phyloP scores from a whole-genome alignment of 176 grass and related monocot genomes.

The Zizania latifolia region DNA sequence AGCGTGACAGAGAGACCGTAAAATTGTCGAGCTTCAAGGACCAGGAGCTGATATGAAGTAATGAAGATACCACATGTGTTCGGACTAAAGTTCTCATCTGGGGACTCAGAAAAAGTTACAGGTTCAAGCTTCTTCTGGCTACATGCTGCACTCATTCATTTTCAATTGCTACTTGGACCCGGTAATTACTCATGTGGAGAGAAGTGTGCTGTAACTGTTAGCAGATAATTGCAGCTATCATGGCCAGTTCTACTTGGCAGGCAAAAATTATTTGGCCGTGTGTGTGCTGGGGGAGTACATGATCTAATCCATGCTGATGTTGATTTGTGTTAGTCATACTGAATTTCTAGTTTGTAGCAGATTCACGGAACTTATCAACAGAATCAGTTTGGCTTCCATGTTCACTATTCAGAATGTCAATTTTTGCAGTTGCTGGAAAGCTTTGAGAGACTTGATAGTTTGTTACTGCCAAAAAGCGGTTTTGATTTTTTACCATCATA shows the following conservation, averaged over 20 bases:
- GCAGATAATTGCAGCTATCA: neutral
- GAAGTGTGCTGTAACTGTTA: neutral
- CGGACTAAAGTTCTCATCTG: neutral
- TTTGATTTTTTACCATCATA: too few species aligned
- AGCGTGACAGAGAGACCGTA: constrained; percentile 49
- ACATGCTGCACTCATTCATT: neutral
- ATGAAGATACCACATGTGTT: neutral
- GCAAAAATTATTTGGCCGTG: neutral
- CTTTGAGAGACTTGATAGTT: too few species aligned
- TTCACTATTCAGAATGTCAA: neutral
- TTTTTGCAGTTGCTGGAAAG: too few species aligned
- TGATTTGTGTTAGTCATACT: neutral
- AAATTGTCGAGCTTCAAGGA: constrained; percentile 52
- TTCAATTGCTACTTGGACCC: neutral
- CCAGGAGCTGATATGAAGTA: constrained; percentile 37
- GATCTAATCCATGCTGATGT: neutral
- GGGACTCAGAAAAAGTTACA: neutral
- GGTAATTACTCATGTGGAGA: neutral
- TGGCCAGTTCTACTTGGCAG: neutral
- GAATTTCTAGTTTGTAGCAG: neutral
- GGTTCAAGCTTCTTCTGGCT: neutral
- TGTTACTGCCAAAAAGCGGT: too few species aligned
- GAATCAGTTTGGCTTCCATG: neutral
- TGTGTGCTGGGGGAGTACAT: neutral
- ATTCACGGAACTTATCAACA: neutral